These are phyloP conservation scores for Pestalotiopsis sp. DNA, from an alignment of 2,329 filamentous ascomycete species.

Conservation along the genomic window DNA sequence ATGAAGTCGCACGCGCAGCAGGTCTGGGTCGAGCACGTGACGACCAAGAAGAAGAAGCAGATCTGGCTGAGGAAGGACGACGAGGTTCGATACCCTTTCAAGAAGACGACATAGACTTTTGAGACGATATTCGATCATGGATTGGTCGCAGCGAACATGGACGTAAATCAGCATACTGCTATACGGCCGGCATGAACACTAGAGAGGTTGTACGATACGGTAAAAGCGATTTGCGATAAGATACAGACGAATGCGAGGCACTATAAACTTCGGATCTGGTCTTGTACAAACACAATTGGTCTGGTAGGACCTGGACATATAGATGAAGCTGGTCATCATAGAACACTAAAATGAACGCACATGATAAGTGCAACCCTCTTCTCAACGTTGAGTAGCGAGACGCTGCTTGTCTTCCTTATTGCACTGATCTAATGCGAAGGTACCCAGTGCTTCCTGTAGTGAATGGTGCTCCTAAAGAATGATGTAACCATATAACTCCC, in stretches of 20 bases:
- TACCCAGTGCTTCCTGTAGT: not conserved
- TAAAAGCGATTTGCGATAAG: not conserved
- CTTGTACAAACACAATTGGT: not conserved
- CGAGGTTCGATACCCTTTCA: conserved; percentile 66
- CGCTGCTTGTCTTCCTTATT: not conserved
- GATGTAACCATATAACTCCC: conserved; percentile 1
- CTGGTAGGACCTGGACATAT: not conserved
- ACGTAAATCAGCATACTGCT: no score
- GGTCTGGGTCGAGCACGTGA: conserved; percentile 85
- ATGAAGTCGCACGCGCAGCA: conserved; percentile 75
- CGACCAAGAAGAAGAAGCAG: conserved; percentile 87
- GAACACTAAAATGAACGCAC: conserved; percentile 22
- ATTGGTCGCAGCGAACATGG: no score
- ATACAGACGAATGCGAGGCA: not conserved
- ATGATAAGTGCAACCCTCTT: not conserved
- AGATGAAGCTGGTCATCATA: conserved; percentile 13
- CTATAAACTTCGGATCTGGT: not conserved
- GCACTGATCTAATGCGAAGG: not conserved
- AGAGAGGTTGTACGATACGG: not conserved
- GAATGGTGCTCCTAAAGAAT: not conserved
- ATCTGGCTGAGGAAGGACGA: conserved; percentile 87
- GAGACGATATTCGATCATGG: not conserved
- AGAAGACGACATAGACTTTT: conserved; percentile 30
- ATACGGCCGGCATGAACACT: not conserved
- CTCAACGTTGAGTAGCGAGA: not conserved